Conservation (phyloP, 2,329 filamentous ascomycete species). For the Fusarium setosum region DNA sequence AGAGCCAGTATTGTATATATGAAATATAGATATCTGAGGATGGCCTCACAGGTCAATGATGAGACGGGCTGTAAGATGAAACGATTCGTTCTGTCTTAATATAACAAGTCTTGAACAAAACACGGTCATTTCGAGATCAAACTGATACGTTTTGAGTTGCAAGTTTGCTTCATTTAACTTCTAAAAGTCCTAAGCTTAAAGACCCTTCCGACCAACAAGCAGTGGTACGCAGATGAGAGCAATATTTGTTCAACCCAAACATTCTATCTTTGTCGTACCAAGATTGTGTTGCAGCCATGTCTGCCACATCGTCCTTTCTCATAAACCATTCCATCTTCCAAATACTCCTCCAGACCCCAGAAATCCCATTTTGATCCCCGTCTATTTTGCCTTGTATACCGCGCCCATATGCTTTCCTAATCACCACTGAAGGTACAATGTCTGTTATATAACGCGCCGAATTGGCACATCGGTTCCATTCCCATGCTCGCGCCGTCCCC, state of each 20-base stretch:
- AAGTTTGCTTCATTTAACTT: conserved; percentile 28
- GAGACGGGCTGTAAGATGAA: too few species aligned
- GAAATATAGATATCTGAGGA: background rate
- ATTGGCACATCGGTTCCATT: conserved; percentile 3
- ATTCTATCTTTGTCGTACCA: background rate
- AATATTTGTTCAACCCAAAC: conserved; percentile 1
- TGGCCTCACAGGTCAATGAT: background rate
- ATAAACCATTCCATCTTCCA: conserved; percentile 18
- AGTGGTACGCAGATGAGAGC: conserved; percentile 10
- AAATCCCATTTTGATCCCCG: conserved; percentile 6
- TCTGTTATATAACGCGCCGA: conserved; percentile 2
- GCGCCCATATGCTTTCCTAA: conserved; percentile 4
- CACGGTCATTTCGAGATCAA: too few species aligned
- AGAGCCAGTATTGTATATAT: background rate
- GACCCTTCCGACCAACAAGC: background rate
- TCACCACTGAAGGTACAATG: conserved; percentile 25
- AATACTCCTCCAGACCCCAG: background rate
- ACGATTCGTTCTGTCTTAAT: too few species aligned
- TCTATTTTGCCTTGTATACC: conserved; percentile 15
- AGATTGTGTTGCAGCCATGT: conserved; percentile 27
- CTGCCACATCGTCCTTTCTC: conserved; percentile 23
- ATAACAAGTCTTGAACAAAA: too few species aligned
- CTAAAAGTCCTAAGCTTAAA: conserved; percentile 15
- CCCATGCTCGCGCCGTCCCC: conserved; percentile 20
- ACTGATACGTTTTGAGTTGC: background rate